Conservation (phyloP, 495 filamentous ascomycete genomes). For the Clohesyomyces aquaticus region DNA sequence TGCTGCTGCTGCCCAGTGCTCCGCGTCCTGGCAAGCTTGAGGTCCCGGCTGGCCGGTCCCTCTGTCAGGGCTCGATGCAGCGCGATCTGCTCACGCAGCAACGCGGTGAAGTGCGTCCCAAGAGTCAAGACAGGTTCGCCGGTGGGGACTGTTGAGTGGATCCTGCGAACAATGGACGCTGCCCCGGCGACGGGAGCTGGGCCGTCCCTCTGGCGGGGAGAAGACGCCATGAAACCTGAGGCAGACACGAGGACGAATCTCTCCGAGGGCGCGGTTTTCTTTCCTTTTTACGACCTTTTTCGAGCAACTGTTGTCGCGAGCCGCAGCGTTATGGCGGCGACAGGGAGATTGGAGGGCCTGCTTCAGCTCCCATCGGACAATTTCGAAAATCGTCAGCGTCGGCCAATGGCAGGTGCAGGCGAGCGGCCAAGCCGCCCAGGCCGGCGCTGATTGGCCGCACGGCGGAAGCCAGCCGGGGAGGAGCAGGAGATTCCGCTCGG, state of each 20-base stretch:
- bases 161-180: neutral
- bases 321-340: neutral
- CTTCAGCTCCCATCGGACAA: slow-evolving; percentile 10
- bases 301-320: neutral
- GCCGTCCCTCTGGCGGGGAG: neutral
- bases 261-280: neutral
- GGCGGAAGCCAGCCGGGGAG: neutral
- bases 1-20: neutral
- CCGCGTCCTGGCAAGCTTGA: neutral
- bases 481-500: slow-evolving; percentile 13
- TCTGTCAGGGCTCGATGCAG: neutral
- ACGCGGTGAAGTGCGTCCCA: no score
- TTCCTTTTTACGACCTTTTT: neutral
- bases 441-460: slow-evolving; percentile 9
- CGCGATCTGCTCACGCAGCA: neutral
- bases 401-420: slow-evolving; percentile 8
- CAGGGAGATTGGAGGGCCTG: slow-evolving; percentile 11
- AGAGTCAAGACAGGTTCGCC: no score
- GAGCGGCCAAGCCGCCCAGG: neutral
- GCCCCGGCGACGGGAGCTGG: neutral
- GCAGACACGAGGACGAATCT: neutral
- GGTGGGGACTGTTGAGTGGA: neutral
- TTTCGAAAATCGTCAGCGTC: slow-evolving; percentile 1
- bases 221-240: slow-evolving; percentile 4
- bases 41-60: neutral